Conservation (phyloP, 2,329 filamentous ascomycete species). For the Penicillium sp. region DNA sequence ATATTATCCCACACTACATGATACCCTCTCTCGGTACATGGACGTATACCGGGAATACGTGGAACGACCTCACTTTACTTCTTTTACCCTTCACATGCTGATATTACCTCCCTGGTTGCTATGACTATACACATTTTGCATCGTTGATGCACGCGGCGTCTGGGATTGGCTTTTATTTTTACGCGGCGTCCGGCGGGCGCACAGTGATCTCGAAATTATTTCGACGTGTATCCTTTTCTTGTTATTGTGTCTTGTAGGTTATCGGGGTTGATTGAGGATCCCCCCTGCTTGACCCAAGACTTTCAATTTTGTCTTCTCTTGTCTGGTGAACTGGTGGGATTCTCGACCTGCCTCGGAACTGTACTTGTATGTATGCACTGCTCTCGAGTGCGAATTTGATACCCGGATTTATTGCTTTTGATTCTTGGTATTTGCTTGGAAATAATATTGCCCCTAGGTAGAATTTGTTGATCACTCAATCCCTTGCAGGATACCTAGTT, state of each 20-base stretch:
- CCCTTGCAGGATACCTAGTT: background rate
- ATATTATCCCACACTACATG: constrained; percentile 5
- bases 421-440: background rate
- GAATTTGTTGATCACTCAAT: background rate
- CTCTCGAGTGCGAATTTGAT: constrained; percentile 17
- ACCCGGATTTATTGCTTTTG: constrained; percentile 9
- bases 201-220: background rate
- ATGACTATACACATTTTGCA: constrained; percentile 13
- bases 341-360: background rate
- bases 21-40: constrained; percentile 3
- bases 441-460: background rate
- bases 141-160: constrained; percentile 15
- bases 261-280: background rate
- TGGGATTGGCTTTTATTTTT: constrained; percentile 7
- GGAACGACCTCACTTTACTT: constrained; percentile 12
- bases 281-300: background rate
- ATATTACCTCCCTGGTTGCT: constrained; percentile 12
- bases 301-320: background rate
- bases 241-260: constrained; percentile 11
- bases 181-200: constrained; percentile 10
- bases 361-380: constrained; percentile 17
- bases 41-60: constrained; percentile 4
- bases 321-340: background rate
- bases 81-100: constrained; percentile 11
- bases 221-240: constrained; percentile 1